A percentile compares a stretch with the other conserved stretches of the same genome.
Conservation (phyloP, 768 basidiomycete genomes). For the Rhodotorula babjevae region DNA sequence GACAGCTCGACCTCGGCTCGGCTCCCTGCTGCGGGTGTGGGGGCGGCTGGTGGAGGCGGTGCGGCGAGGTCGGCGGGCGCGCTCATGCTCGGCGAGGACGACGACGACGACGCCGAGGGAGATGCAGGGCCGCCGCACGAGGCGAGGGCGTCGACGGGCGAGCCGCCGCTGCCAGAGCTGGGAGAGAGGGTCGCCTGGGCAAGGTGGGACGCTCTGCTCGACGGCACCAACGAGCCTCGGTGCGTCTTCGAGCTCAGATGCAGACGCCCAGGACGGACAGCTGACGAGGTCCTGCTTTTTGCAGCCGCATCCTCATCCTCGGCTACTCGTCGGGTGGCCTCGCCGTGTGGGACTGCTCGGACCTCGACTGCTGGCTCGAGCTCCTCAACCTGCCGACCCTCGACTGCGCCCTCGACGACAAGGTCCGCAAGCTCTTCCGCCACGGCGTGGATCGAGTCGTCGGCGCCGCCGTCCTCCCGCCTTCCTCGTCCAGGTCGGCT, state of each 20-base stretch:
- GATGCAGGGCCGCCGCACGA: neutral
- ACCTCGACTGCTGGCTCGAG: slow-evolving; percentile 32
- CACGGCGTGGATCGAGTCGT: neutral
- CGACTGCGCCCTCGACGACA: slow-evolving; percentile 2
- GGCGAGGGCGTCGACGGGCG: neutral
- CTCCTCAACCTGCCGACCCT: slow-evolving; percentile 28
- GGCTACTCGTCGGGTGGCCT: slow-evolving; percentile 20
- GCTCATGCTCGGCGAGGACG: neutral
- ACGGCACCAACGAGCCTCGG: neutral
- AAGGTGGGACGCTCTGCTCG: slow-evolving; percentile 11
- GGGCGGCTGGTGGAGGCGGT: neutral
- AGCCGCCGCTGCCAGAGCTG: neutral
- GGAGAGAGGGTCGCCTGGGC: slow-evolving; percentile 8
- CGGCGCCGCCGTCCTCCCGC: slow-evolving; percentile 7
- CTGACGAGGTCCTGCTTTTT: neutral
- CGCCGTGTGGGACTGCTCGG: slow-evolving; percentile 31
- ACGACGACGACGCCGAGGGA: neutral
- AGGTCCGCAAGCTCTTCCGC: slow-evolving; percentile 8
- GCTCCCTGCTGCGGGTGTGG: no score
- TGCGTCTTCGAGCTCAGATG: neutral
- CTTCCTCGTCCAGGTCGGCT: neutral
- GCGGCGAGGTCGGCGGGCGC: neutral
- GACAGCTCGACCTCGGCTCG: neutral
- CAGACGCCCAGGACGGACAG: neutral
- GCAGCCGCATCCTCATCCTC: slow-evolving; percentile 27